These are phyloP conservation scores for Ganoderma leucocontextum DNA, from an alignment of 1,284 basidiomycete genomes.

Conservation along the genomic window DNA sequence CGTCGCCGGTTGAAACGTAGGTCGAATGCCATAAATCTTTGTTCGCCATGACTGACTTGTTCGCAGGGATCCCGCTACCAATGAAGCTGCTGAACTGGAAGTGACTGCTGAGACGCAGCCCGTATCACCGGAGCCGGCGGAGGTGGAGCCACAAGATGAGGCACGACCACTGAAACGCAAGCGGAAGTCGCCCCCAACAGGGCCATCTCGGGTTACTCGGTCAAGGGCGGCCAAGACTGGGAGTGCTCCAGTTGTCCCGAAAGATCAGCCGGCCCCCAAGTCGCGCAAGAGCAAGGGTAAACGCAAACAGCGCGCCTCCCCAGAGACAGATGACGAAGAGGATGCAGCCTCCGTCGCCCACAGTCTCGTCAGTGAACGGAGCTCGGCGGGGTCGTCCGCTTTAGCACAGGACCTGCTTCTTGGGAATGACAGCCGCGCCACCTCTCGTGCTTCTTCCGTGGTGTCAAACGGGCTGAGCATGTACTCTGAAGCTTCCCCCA, in stretches of 20 bases:
- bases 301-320: constrained; percentile 28
- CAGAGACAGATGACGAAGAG: constrained; percentile 33
- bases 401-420: constrained; percentile 41
- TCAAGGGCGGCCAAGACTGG: constrained; percentile 26
- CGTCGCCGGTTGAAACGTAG: not conserved
- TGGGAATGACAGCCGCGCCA: constrained; percentile 40
- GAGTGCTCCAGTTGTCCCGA: not conserved
- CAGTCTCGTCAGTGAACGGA: constrained; percentile 33
- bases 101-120: not conserved
- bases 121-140: not conserved
- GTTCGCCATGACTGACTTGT: no score
- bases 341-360: constrained; percentile 31
- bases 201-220: constrained; percentile 31
- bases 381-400: constrained; percentile 44
- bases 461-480: constrained; percentile 44
- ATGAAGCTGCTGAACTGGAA: not conserved
- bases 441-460: constrained; percentile 59
- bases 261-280: constrained; percentile 11
- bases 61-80: not conserved
- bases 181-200: constrained; percentile 22
- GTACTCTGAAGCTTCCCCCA: constrained; percentile 32
- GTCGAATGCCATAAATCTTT: not conserved
- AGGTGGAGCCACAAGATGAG: constrained; percentile 13
- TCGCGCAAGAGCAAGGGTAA: constrained; percentile 33
- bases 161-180: constrained; percentile 33